Conservation (phyloP, 2,329 filamentous ascomycete species). For the Fusarium anguioides region DNA sequence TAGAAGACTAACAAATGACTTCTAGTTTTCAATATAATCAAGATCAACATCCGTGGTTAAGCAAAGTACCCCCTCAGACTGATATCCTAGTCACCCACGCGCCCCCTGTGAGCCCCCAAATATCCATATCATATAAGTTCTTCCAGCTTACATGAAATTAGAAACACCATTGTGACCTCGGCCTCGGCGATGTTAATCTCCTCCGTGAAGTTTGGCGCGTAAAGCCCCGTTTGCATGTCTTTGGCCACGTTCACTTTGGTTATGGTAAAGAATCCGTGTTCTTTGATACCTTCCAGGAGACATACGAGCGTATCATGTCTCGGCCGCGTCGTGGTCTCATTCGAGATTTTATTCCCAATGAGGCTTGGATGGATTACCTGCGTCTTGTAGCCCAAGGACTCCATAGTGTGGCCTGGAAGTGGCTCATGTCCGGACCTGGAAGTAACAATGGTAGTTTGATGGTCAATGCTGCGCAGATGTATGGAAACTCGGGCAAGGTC, state of each 20-base stretch:
- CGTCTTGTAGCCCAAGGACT: conserved; percentile 59
- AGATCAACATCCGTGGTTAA: conserved; percentile 75
- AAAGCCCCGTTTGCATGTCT: conserved; percentile 80
- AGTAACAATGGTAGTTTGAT: conserved; percentile 62
- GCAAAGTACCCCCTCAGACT: conserved; percentile 75
- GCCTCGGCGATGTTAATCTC: conserved; percentile 76
- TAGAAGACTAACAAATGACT: conserved; percentile 7
- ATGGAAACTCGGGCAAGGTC: conserved; percentile 62
- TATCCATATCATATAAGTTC: not conserved
- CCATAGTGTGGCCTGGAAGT: conserved; percentile 64
- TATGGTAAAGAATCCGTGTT: conserved; percentile 76
- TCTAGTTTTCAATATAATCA: conserved; percentile 78
- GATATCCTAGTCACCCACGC: conserved; percentile 86
- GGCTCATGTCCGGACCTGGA: conserved; percentile 65
- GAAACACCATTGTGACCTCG: conserved; percentile 76
- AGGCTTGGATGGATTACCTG: conserved; percentile 59
- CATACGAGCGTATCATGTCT: conserved; percentile 74
- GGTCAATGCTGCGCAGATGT: conserved; percentile 68
- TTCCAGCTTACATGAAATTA: conserved; percentile 42
- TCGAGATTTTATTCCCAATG: conserved; percentile 59
- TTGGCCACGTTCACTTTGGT: conserved; percentile 85
- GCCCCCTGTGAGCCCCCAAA: conserved; percentile 67
- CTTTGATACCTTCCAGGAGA: conserved; percentile 79
- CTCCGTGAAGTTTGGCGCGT: conserved; percentile 79
- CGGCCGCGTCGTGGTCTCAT: conserved; percentile 56